Base-by-base conservation (phyloP, 352 stramenopile species). In the Globisporangium ultimum region DNA sequence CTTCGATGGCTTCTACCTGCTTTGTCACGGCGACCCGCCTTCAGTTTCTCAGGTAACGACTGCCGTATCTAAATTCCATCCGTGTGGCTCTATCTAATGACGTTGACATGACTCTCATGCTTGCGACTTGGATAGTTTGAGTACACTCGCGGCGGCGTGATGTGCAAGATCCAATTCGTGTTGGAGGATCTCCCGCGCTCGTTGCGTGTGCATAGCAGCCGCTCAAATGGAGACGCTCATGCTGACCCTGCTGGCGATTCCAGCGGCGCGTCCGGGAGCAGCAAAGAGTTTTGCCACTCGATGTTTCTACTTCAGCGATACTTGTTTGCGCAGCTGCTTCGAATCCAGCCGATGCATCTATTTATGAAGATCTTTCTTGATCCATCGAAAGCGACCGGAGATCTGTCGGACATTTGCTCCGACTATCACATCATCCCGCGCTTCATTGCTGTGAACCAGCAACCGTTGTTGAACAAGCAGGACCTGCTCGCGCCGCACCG, bases 1-100 rank as follows among this genome's bases (percentile, higher is more conserved):
- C 24, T 95, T 95, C 53, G 87, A 95, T 50, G 87, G 87, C 38
- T 94, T 94, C 60, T 93, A 89, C 71, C 58, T 95, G 54, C 70
- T 95, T 15, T 91, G 74, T 43, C 84, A 93, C 21, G 68, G 75
- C 36, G 68, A 88, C 3, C 71, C 76, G 10, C 65, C 66, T 1
- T 66, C 83, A 10, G 70, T 92, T 17, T 79, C 84, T 13, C 75
- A 84, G 62, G 86, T 92, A 58, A 10, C 28, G 28, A 36, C 28
- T 36, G 7, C 8, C 50, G 48, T 24, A 34, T 13, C n/a, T 48
- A 11, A 18, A 38, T 12, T 13, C 14, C 40, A 28, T 55, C 47
- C 18, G 9, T 40, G 20, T 10, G 28, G 28, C 28, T 36, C 28
- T 36, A 10, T 36, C 8, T 10, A 36, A 10, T 10, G 28, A 36